A percentile compares a stretch with the other conserved stretches of the same genome.
Evolutionary conservation across 2,329 filamentous ascomycete species (phyloP).

Genomic region (Ascochyta koolunga): DNA sequence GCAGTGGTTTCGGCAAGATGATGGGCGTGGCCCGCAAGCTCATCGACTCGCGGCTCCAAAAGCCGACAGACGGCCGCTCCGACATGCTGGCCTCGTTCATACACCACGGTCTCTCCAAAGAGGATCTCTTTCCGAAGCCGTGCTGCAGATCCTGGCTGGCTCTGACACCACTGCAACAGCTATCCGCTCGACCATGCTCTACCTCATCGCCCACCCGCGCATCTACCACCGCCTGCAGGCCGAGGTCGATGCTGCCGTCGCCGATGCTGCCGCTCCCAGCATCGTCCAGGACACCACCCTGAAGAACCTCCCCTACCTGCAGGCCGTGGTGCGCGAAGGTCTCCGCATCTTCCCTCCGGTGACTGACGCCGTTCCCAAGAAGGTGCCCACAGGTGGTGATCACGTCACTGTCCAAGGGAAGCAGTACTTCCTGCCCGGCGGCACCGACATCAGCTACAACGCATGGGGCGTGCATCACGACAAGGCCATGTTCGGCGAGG

Average conservation of each 20-base stretch:
- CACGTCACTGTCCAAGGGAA: constrained; percentile 26
- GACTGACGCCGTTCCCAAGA: constrained; percentile 33
- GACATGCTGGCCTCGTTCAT: constrained; percentile 63
- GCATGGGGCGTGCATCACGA: constrained; percentile 28
- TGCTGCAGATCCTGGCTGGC: constrained; percentile 59
- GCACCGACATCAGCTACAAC: constrained; percentile 35
- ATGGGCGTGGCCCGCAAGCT: constrained; percentile 25
- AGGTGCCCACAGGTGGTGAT: constrained; percentile 37
- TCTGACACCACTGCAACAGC: constrained; percentile 64
- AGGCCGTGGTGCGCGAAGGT: constrained; percentile 53
- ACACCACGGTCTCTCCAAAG: constrained; percentile 49
- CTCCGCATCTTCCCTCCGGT: constrained; percentile 49
- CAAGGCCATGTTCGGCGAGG: constrained; percentile 38
- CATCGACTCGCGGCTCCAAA: constrained; percentile 26
- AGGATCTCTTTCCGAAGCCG: constrained; percentile 49
- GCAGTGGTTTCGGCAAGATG: constrained; percentile 31
- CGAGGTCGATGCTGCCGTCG: constrained; percentile 52
- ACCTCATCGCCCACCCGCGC: constrained; percentile 56
- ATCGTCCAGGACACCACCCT: constrained; percentile 56
- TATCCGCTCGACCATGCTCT: constrained; percentile 59
- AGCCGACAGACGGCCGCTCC: constrained; percentile 51
- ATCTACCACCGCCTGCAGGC: constrained; percentile 53
- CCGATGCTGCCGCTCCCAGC: constrained; percentile 19
- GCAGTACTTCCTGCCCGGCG: constrained; percentile 32
- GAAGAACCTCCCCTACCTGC: constrained; percentile 49